Conservation (phyloP, 768 basidiomycete genomes). For the Punctularia strigosozonata region DNA sequence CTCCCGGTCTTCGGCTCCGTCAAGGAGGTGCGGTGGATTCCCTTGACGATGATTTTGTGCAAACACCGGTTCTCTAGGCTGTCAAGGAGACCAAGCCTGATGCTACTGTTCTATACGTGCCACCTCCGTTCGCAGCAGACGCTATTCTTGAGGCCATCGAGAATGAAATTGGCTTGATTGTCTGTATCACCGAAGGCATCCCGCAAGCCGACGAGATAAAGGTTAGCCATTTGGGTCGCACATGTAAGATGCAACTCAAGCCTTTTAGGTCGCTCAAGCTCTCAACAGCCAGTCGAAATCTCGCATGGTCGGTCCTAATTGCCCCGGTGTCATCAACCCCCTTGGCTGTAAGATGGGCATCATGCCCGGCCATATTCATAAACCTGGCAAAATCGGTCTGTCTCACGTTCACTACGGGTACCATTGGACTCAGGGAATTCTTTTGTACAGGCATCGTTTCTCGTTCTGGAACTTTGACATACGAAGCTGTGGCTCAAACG, state of each 20-base stretch:
- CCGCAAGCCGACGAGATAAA: constrained; percentile 95
- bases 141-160: constrained; percentile 99
- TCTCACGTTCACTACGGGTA: constrained; percentile 1
- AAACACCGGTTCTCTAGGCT: constrained; percentile 39
- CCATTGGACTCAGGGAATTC: constrained; percentile 1
- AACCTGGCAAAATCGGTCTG: constrained; percentile 87
- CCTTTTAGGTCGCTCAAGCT: constrained; percentile 73
- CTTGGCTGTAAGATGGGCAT: constrained; percentile 99
- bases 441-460: constrained; percentile 70
- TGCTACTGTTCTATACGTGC: constrained; percentile 94
- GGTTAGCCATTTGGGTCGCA: constrained; percentile 24
- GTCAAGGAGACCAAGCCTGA: constrained; percentile 80
- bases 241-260: not conserved
- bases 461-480: constrained; percentile 91
- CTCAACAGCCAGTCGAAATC: constrained; percentile 90
- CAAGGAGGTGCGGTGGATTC: constrained; percentile 50
- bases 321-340: constrained; percentile 96
- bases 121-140: constrained; percentile 91
- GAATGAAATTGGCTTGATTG: constrained; percentile 94
- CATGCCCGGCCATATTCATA: constrained; percentile 95
- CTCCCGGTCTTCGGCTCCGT: constrained; percentile 91
- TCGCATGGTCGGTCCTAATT: constrained; percentile 96
- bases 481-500: constrained; percentile 97
- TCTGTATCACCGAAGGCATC: constrained; percentile 98
- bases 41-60: constrained; percentile 2